Evolutionary conservation across 2,329 filamentous ascomycete genomes (phyloP).

Genomic region (Nemania sp.): DNA sequence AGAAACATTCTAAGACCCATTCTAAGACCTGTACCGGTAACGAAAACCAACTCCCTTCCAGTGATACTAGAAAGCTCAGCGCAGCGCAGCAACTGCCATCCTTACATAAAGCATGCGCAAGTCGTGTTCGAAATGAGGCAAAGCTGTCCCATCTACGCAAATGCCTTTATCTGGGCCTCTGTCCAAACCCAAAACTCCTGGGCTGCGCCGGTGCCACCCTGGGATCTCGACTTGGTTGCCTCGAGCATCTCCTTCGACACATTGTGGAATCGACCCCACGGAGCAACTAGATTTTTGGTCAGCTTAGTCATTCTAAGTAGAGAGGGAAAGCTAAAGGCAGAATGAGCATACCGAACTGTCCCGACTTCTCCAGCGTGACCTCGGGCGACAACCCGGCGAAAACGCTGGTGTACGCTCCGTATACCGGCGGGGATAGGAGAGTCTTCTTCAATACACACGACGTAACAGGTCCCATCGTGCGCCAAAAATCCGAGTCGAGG

Average conservation of each 20-base stretch:
- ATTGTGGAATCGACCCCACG: conserved; percentile 2
- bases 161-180: not conserved
- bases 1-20: no score
- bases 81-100: not conserved
- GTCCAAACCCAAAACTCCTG: not conserved
- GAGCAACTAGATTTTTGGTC: not conserved
- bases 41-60: not conserved
- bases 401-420: conserved; percentile 46
- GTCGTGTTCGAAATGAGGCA: not conserved
- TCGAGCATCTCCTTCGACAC: not conserved
- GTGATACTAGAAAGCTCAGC: not conserved
- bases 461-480: conserved; percentile 11
- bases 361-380: conserved; percentile 38
- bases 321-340: not conserved
- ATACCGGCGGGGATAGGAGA: conserved; percentile 20
- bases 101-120: not conserved
- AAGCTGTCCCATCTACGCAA: not conserved
- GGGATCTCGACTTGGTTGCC: not conserved
- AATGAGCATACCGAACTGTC: conserved; percentile 28
- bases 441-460: conserved; percentile 16
- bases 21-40: no score
- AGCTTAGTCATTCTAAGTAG: not conserved
- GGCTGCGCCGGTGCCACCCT: not conserved
- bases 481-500: conserved; percentile 28
- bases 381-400: conserved; percentile 45